phyloP scores from a whole-genome alignment of 441 rosid species.

The Geranium incanum region DNA sequence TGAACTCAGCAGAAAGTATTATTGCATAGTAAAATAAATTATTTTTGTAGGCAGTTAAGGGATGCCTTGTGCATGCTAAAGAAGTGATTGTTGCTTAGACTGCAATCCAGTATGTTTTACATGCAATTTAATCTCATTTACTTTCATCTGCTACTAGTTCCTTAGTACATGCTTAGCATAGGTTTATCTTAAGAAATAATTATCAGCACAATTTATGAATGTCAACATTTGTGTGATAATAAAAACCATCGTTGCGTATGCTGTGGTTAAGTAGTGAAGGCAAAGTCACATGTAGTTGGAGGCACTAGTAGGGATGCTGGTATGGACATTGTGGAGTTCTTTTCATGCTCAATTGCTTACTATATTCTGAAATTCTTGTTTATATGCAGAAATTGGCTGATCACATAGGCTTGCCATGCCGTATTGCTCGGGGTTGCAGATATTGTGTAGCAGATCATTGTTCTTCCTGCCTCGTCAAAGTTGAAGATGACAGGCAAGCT shows the following conservation, averaged over 20 bases:
- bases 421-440: conserved; percentile 91
- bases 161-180: background rate
- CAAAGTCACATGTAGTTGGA: no score
- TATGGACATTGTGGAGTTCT: background rate
- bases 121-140: background rate
- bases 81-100: background rate
- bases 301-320: background rate
- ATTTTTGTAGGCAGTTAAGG: background rate
- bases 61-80: background rate
- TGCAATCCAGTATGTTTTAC: no score
- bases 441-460: conserved; percentile 72
- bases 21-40: background rate
- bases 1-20: background rate
- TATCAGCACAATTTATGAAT: background rate
- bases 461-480: conserved; percentile 90
- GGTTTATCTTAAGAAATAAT: background rate
- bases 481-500: conserved; percentile 59
- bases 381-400: conserved; percentile 87
- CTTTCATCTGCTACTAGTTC: background rate
- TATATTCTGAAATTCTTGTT: conserved; percentile 15
- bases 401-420: conserved; percentile 84
- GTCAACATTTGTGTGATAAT: background rate
- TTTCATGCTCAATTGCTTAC: conserved; percentile 3
- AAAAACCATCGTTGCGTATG: no score
- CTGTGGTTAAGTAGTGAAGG: no score